These are phyloP conservation scores for Tirmania nivea DNA, from an alignment of 495 filamentous ascomycete species.

Conservation along the genomic window DNA sequence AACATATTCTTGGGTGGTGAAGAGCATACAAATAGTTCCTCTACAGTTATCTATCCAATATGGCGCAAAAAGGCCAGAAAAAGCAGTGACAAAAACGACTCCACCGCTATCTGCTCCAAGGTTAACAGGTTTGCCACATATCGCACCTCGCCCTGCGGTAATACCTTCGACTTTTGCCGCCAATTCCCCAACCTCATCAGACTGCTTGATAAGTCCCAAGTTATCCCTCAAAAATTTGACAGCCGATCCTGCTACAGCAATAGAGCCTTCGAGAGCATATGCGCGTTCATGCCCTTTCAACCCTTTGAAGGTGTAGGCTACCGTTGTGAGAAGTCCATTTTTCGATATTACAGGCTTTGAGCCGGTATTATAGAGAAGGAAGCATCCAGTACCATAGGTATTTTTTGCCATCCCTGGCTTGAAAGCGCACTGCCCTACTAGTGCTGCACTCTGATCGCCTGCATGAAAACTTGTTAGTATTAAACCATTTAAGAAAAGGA, in stretches of 20 bases:
- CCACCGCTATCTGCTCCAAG: slow-evolving; percentile 49
- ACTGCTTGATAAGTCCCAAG: slow-evolving; percentile 57
- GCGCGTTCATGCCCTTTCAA: slow-evolving; percentile 42
- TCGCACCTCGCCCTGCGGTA: background rate
- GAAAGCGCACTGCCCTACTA: slow-evolving; percentile 86
- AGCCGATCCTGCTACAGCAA: slow-evolving; percentile 76
- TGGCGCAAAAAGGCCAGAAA: slow-evolving; percentile 89
- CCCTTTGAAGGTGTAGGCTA: slow-evolving; percentile 61
- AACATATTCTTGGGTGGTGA: background rate
- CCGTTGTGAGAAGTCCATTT: slow-evolving; percentile 70
- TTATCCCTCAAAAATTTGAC: slow-evolving; percentile 86
- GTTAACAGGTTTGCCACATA: background rate
- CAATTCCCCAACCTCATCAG: slow-evolving; percentile 59
- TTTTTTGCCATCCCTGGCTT: slow-evolving; percentile 77
- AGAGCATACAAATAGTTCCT: slow-evolving; percentile 60
- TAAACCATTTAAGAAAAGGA: too few relatives aligned
- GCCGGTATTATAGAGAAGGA: slow-evolving; percentile 86
- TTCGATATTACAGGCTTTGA: slow-evolving; percentile 75
- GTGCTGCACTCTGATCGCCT: slow-evolving; percentile 64
- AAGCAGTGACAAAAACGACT: slow-evolving; percentile 85
- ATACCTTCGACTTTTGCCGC: slow-evolving; percentile 46
- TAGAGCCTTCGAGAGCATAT: slow-evolving; percentile 72
- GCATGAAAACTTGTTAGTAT: too few relatives aligned
- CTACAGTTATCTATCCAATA: slow-evolving; percentile 96
- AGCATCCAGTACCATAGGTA: slow-evolving; percentile 91